Evolutionary conservation across 164 flowering plant genomes (phyloP), one percentile per base, ranked within the genome.

Genomic region (Nelumbo lutea): DNA sequence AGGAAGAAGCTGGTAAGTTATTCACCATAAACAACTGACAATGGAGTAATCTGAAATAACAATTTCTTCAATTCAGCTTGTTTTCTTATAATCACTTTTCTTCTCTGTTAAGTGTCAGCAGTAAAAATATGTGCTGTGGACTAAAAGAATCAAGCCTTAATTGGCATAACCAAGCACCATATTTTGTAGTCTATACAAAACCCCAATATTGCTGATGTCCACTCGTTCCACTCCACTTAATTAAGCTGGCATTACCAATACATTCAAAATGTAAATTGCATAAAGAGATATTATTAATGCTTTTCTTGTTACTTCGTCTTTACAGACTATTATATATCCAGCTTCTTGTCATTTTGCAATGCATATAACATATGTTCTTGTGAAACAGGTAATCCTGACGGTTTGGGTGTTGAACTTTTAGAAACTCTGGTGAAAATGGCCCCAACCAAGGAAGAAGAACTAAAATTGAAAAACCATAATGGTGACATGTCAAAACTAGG

Each of bases 341-440:
- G 51, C 61, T 9, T 53, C 7, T 42, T 63, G n/a, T 42, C 39
- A 59, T 27, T 27, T 27, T 27, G 38, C 15, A 10, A n/a, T 47
- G 59, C 15, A 9, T 50, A 48, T 39, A 4, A 46, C 7, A 46
- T 53, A 27, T 27, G 27, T 27, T 27, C 27, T 27, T 27, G 27
- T 27, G 27, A 27, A 63, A 78, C 85, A 92, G 96, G 97, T 65
- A 90, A 84, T 73, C 88, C 86, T 50, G 97, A 90, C 65, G 90
- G 87, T 56, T 82, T 95, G 69, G 97, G 97, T 50, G 79, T 87
- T 57, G 98, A 95, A 77, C 93, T 92, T 63, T 81, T 90, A 78
- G 99, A 95, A 78, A 89, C 90, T 58, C 73, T 95, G 77, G 93
- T 91, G 59, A 95, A 90, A 88, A 95, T 95, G 99, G 96, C 97